phyloP scores from a whole-genome alignment of 179 eudicot genomes.

The Pouteria campechiana region DNA sequence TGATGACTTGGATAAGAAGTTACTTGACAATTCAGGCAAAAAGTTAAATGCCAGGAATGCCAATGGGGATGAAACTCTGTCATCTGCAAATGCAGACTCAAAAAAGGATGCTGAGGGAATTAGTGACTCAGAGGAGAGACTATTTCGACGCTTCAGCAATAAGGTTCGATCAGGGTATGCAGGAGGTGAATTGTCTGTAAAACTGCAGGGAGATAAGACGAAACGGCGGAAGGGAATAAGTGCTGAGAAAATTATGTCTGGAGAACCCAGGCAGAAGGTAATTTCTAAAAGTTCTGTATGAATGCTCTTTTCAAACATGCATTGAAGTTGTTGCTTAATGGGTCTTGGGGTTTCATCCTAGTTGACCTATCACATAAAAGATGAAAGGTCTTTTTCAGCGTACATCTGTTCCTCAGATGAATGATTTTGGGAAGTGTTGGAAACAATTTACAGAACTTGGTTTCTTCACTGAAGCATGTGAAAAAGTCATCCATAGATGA shows the following conservation, averaged over 20 bases:
- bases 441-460: constrained; percentile 37
- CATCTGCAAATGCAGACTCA: constrained; percentile 14
- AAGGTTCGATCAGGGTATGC: constrained; percentile 15
- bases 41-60: too few species aligned
- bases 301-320: too few species aligned
- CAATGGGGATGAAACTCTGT: constrained; percentile 24
- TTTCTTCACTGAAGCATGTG: constrained; percentile 28
- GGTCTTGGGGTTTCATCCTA: not conserved
- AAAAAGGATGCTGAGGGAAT: constrained; percentile 24
- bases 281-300: constrained; percentile 28
- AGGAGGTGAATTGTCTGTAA: constrained; percentile 30
- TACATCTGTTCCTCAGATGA: too few species aligned
- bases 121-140: constrained; percentile 16
- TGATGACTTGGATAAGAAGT: too few species aligned
- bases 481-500: constrained; percentile 35
- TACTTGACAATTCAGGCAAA: too few species aligned
- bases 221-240: constrained; percentile 13
- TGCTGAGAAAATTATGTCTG: constrained; percentile 19
- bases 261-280: constrained; percentile 22
- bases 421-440: too few species aligned
- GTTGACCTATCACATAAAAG: not conserved
- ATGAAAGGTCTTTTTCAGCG: not conserved
- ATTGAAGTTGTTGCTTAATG: not conserved
- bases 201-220: constrained; percentile 22
- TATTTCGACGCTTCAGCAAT: constrained; percentile 16